These are phyloP conservation scores for Alternaria incomplexa DNA, from an alignment of 2,329 filamentous ascomycete species.

Conservation along the genomic window DNA sequence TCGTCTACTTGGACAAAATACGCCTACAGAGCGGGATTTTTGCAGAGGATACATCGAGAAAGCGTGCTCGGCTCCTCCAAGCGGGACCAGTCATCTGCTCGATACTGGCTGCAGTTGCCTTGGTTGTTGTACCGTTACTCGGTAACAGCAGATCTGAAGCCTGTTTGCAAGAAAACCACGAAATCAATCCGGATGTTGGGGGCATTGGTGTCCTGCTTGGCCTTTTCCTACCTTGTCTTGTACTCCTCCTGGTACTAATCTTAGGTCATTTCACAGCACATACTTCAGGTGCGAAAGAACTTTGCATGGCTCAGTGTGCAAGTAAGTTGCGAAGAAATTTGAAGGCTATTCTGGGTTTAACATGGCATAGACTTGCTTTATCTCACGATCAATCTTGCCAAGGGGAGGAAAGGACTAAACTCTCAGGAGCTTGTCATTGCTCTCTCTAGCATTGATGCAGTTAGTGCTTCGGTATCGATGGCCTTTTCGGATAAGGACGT, in stretches of 20 bases:
- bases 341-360: not conserved
- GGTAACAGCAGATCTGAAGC: not conserved
- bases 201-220: not conserved
- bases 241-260: not conserved
- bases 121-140: accelerated
- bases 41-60: accelerated
- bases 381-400: not conserved
- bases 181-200: not conserved
- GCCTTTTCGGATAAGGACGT: not conserved
- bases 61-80: not conserved
- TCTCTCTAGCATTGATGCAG: not conserved
- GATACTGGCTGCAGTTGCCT: not conserved
- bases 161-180: not conserved
- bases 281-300: not conserved
- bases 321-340: not conserved
- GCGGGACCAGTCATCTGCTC: not conserved
- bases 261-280: not conserved
- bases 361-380: not conserved
- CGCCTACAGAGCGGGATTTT: accelerated
- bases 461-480: not conserved
- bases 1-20: accelerated
- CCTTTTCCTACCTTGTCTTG: not conserved
- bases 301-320: not conserved
- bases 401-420: accelerated
- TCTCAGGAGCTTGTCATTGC: not conserved